These are phyloP conservation scores for Biscogniauxia sp. DNA, from an alignment of 2,329 filamentous ascomycete genomes.

Conservation along the genomic window DNA sequence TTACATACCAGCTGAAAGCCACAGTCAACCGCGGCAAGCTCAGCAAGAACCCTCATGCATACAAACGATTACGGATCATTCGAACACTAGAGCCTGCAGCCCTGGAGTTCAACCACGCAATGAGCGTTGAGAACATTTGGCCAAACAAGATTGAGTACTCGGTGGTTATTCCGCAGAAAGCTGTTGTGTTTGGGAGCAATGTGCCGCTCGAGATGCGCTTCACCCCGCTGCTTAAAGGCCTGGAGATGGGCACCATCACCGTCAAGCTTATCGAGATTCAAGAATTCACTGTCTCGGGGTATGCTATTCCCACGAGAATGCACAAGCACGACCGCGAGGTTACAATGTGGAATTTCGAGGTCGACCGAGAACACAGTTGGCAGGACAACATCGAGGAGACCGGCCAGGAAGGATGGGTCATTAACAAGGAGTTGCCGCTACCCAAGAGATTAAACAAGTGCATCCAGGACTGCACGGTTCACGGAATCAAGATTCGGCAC, in stretches of 20 bases:
- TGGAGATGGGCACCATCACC: constrained; percentile 79
- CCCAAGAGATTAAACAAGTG: constrained; percentile 81
- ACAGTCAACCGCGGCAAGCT: constrained; percentile 85
- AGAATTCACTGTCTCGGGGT: constrained; percentile 57
- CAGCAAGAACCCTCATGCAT: constrained; percentile 78
- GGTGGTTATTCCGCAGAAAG: constrained; percentile 89
- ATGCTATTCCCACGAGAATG: constrained; percentile 46
- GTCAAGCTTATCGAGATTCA: constrained; percentile 78
- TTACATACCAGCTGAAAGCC: constrained; percentile 89
- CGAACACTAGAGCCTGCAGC: constrained; percentile 74
- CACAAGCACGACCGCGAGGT: constrained; percentile 66
- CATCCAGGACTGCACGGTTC: constrained; percentile 83
- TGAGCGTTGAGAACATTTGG: constrained; percentile 98
- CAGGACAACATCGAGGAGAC: constrained; percentile 67
- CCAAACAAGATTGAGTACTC: constrained; percentile 97
- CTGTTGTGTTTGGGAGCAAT: constrained; percentile 86
- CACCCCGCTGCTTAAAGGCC: constrained; percentile 82
- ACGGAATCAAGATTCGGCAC: constrained; percentile 88
- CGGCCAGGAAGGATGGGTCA: constrained; percentile 63
- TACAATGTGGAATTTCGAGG: constrained; percentile 54
- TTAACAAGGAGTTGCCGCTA: constrained; percentile 63
- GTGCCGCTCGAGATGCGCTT: constrained; percentile 84
- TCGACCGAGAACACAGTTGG: constrained; percentile 61
- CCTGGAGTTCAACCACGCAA: constrained; percentile 77
- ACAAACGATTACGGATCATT: constrained; percentile 75